Evolutionary conservation across 2,329 filamentous ascomycete species (phyloP).

Genomic region (Aspergillus unguis): DNA sequence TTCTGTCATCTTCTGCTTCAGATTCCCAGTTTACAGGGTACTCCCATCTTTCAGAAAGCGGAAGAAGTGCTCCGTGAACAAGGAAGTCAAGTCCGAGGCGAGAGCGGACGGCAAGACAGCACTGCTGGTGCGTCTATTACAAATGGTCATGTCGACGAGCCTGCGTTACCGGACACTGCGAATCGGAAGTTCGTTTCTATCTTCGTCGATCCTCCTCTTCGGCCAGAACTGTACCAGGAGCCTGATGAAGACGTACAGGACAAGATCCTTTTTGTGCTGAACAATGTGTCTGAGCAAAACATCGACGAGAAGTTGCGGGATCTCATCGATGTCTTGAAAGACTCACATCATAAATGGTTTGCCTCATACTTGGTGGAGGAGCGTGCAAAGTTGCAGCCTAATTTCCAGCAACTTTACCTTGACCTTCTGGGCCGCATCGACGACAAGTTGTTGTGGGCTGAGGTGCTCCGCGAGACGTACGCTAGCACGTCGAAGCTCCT

Average conservation of each 20-base stretch:
- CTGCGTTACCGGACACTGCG: constrained; percentile 56
- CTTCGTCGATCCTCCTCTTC: constrained; percentile 66
- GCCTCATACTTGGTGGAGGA: constrained; percentile 92
- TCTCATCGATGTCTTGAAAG: constrained; percentile 71
- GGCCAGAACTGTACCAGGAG: constrained; percentile 68
- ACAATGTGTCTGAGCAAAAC: constrained; percentile 92
- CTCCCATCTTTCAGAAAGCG: constrained; percentile 78
- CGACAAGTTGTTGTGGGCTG: constrained; percentile 73
- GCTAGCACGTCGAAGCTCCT: constrained; percentile 80
- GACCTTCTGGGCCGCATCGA: constrained; percentile 82
- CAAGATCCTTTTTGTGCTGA: constrained; percentile 91
- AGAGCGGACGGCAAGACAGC: constrained; percentile 38
- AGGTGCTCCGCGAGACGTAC: constrained; percentile 92
- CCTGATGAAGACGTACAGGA: constrained; percentile 83
- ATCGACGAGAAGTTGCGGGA: constrained; percentile 80
- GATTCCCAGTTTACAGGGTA: constrained; percentile 76
- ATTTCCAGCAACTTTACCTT: constrained; percentile 91
- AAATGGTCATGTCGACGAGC: constrained; percentile 70
- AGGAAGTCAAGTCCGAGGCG: constrained; percentile 56
- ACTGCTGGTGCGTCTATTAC: constrained; percentile 46
- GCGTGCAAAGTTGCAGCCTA: constrained; percentile 93
- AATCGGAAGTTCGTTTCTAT: constrained; percentile 74
- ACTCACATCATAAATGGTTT: constrained; percentile 92
- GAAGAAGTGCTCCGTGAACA: constrained; percentile 74
- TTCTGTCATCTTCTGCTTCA: constrained; percentile 83